phyloP scores from a whole-genome alignment of 176 grass and related monocot species.

The Melocanna baccifera region DNA sequence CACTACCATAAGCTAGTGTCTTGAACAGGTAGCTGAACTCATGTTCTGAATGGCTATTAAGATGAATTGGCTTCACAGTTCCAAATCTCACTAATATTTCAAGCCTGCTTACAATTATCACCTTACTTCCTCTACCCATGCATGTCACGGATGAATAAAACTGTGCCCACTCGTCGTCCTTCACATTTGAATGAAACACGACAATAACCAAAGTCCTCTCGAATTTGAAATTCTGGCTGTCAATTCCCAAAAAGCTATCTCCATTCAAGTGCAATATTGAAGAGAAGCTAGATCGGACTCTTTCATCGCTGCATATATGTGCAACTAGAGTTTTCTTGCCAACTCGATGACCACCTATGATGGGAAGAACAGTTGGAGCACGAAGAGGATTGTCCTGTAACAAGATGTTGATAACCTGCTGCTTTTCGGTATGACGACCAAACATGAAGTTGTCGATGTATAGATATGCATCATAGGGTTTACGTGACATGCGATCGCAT shows the following conservation, averaged over 20 bases:
- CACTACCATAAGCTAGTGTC: not conserved
- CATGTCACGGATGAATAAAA: not conserved
- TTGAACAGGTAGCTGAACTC: not conserved
- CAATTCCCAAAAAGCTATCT: too few species aligned
- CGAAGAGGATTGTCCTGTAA: too few species aligned
- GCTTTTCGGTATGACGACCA: too few species aligned
- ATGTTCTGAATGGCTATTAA: too few species aligned
- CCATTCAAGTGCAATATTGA: not conserved
- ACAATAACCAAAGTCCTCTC: too few species aligned
- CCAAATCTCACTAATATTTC: not conserved
- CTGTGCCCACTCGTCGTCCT: not conserved
- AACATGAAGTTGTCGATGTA: too few species aligned
- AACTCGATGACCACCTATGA: not conserved
- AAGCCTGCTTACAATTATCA: not conserved
- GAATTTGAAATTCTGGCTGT: too few species aligned
- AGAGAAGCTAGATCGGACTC: not conserved
- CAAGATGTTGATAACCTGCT: too few species aligned
- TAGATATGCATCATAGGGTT: too few species aligned
- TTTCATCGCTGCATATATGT: not conserved
- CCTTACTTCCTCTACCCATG: not conserved
- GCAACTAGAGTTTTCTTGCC: slow-evolving; percentile 11
- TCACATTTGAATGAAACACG: not conserved
- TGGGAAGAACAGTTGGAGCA: not conserved
- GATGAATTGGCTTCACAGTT: not conserved
- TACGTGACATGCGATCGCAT: too few species aligned